phyloP scores from a whole-genome alignment of 1,284 basidiomycete species.

The Apiotrichum mycotoxinovorans region DNA sequence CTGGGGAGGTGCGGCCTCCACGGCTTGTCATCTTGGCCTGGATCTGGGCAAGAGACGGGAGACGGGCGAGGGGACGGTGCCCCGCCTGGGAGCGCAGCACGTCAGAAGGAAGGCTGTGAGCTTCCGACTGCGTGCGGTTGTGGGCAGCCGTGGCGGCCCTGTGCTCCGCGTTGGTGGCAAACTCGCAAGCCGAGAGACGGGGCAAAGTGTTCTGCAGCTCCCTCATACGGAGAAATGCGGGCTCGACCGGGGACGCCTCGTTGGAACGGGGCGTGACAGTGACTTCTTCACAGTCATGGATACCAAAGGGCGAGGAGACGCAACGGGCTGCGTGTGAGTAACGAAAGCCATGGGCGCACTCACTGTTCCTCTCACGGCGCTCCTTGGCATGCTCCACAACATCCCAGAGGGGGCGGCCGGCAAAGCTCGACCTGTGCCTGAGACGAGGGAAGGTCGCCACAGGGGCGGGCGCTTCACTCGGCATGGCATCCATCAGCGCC shows the following conservation, averaged over 20 bases:
- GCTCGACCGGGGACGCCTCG: conserved; percentile 34
- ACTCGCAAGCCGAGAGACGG: conserved; percentile 35
- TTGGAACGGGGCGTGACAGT: conserved; percentile 35
- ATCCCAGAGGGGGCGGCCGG: conserved; percentile 36
- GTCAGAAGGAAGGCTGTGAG: conserved; percentile 13
- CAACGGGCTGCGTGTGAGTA: too few relatives aligned
- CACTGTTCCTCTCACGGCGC: conserved; percentile 25
- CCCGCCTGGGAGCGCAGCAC: conserved; percentile 11
- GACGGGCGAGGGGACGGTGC: conserved; percentile 9
- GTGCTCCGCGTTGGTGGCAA: conserved; percentile 20
- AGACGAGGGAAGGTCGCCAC: conserved; percentile 6
- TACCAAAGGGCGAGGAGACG: too few relatives aligned
- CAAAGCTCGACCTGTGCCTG: conserved; percentile 16
- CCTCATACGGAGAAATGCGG: conserved; percentile 33
- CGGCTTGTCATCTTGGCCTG: conserved; percentile 35
- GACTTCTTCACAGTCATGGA: conserved; percentile 13
- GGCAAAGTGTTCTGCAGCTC: conserved; percentile 35
- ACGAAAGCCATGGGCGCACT: too few relatives aligned
- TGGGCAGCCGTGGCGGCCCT: conserved; percentile 15
- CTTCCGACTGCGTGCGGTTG: conserved; percentile 27
- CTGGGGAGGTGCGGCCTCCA: not conserved
- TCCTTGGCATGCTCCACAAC: conserved; percentile 40
- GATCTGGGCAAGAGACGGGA: conserved; percentile 44
- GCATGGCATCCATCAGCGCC: conserved; percentile 8
- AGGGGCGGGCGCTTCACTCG: not conserved